Evolutionary conservation across 805 yeast genomes (phyloP).

Genomic region (Maudiozyma turicensis): DNA sequence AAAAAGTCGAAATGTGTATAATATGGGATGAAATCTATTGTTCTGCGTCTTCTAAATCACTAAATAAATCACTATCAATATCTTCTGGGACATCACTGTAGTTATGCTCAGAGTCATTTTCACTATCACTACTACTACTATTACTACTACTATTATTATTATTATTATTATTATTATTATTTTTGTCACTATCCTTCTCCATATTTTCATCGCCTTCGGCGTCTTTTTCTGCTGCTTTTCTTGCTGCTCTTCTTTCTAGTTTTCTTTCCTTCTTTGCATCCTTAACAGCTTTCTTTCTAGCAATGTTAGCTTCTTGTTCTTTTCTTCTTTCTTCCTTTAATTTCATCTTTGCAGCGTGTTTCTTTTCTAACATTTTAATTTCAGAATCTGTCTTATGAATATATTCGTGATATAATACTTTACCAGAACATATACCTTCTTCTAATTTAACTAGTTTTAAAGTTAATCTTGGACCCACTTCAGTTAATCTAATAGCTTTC

Average conservation of each 20-base stretch:
- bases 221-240: constrained; percentile 21
- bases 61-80: constrained; percentile 38
- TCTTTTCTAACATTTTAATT: constrained; percentile 49
- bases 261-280: constrained; percentile 64
- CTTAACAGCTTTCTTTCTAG: constrained; percentile 62
- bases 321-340: constrained; percentile 64
- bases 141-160: constrained; percentile 15
- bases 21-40: neutral
- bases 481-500: constrained; percentile 85
- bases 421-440: constrained; percentile 84
- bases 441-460: constrained; percentile 76
- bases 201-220: constrained; percentile 19
- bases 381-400: constrained; percentile 58
- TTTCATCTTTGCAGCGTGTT: constrained; percentile 51
- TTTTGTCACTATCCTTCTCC: constrained; percentile 7
- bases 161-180: constrained; percentile 10
- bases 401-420: constrained; percentile 72
- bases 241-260: constrained; percentile 40
- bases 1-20: neutral
- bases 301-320: constrained; percentile 70
- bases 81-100: constrained; percentile 36
- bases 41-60: constrained; percentile 31
- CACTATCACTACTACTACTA: constrained; percentile 19
- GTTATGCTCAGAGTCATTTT: constrained; percentile 25
- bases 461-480: constrained; percentile 83